phyloP scores from a whole-genome alignment of 2,329 filamentous ascomycete species.

The Cyphellophora europaea region DNA sequence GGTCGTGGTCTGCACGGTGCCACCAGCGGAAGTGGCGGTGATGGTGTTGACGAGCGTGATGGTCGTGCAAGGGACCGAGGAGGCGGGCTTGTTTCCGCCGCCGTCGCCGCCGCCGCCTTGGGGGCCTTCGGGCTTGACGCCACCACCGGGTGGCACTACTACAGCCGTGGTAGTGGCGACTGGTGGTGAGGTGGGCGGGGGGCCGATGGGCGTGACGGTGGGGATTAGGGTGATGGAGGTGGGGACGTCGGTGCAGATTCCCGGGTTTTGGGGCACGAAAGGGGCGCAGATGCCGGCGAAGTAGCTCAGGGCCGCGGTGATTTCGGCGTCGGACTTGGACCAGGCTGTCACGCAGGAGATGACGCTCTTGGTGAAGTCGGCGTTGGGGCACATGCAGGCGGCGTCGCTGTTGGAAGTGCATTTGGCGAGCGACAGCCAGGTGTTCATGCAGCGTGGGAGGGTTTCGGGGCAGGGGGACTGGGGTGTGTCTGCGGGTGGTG shows the following conservation, averaged over 20 bases:
- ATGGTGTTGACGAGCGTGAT: constrained; percentile 28
- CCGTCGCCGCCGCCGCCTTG: constrained; percentile 1
- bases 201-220: constrained; percentile 36
- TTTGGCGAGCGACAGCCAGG: constrained; percentile 61
- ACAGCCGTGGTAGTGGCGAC: constrained; percentile 1
- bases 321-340: constrained; percentile 55
- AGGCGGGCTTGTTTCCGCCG: constrained; percentile 4
- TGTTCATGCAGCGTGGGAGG: constrained; percentile 84
- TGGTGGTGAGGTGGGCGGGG: constrained; percentile 32
- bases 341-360: constrained; percentile 74
- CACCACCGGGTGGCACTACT: not conserved
- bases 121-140: not conserved
- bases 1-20: constrained; percentile 12
- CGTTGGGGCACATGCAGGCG: constrained; percentile 77
- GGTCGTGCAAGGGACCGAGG: constrained; percentile 26
- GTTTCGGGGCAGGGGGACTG: constrained; percentile 50
- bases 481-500: constrained; percentile 2
- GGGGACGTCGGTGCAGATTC: constrained; percentile 67
- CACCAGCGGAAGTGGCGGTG: constrained; percentile 9
- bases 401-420: constrained; percentile 79
- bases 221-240: constrained; percentile 45
- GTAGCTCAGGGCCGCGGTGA: constrained; percentile 66
- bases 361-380: constrained; percentile 66
- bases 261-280: constrained; percentile 57
- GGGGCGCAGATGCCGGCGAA: constrained; percentile 85